phyloP scores from a whole-genome alignment of 306 rosid genomes.

The Vigna angularis region DNA sequence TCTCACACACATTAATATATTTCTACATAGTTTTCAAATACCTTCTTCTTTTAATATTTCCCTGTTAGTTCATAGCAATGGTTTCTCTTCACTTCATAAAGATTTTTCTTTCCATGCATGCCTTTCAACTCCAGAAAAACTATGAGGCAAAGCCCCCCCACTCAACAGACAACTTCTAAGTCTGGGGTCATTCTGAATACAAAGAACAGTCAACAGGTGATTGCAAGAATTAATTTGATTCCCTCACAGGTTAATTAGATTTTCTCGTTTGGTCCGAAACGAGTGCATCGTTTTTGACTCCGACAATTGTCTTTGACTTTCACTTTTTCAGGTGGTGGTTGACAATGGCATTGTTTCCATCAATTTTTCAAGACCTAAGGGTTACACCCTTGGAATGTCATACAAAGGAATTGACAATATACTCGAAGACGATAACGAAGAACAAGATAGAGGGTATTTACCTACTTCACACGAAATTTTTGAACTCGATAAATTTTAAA shows the following conservation, averaged over 20 bases:
- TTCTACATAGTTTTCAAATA: neutral
- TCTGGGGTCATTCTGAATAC: conserved; percentile 33
- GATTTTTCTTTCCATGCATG: neutral
- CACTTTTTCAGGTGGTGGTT: conserved; percentile 64
- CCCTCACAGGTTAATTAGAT: neutral
- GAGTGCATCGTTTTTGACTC: conserved; percentile 16
- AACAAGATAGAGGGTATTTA: conserved; percentile 69
- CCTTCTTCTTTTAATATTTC: conserved; percentile 5
- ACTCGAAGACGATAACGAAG: conserved; percentile 52
- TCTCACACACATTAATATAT: no score
- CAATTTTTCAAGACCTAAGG: conserved; percentile 62
- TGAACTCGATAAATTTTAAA: neutral
- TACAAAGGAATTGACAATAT: conserved; percentile 69
- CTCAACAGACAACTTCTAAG: neutral
- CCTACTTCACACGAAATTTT: conserved; percentile 4
- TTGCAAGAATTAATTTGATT: conserved; percentile 12
- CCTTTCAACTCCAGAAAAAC: conserved; percentile 18
- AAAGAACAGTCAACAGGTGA: conserved; percentile 41
- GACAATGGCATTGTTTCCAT: conserved; percentile 73
- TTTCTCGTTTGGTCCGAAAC: neutral
- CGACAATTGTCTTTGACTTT: conserved; percentile 16
- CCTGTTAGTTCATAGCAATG: conserved; percentile 6
- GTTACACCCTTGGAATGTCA: conserved; percentile 63
- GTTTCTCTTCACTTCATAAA: neutral
- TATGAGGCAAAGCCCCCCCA: neutral